Evolutionary conservation across 768 basidiomycete genomes (phyloP).

Genomic region (Tricholoma hemisulphureum): DNA sequence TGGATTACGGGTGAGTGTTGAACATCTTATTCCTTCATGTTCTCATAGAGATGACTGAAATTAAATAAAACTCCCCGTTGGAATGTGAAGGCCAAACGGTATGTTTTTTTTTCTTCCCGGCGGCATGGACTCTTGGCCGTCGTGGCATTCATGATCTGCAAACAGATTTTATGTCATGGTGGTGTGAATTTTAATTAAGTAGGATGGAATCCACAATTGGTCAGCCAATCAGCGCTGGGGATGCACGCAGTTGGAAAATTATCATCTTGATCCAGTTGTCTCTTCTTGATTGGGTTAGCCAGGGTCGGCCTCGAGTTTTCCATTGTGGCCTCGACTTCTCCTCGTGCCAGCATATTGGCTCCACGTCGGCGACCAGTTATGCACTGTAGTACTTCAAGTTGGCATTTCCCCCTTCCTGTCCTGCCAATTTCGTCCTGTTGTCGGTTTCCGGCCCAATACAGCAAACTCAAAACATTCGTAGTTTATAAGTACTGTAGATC

Average conservation of each 20-base stretch:
- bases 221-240: neutral
- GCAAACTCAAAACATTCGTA: too few relatives aligned
- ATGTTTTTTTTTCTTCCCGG: neutral
- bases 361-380: too few relatives aligned
- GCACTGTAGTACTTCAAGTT: too few relatives aligned
- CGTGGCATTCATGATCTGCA: neutral
- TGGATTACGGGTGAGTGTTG: conserved; percentile 22
- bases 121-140: neutral
- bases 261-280: neutral
- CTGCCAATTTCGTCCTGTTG: too few relatives aligned
- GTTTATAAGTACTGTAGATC: too few relatives aligned
- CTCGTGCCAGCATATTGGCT: neutral
- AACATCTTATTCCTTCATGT: neutral
- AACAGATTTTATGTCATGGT: neutral
- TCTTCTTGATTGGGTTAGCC: neutral
- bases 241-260: neutral
- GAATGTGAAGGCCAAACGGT: conserved; percentile 3
- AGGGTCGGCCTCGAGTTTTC: neutral
- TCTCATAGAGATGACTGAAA: neutral
- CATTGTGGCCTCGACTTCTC: neutral
- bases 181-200: neutral
- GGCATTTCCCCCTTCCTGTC: too few relatives aligned
- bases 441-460: too few relatives aligned
- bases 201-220: neutral
- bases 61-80: neutral